A percentile compares a stretch with the other conserved stretches of the same genome.
Conservation (phyloP, 2,329 filamentous ascomycete species). For the Teratosphaeria viscida region DNA sequence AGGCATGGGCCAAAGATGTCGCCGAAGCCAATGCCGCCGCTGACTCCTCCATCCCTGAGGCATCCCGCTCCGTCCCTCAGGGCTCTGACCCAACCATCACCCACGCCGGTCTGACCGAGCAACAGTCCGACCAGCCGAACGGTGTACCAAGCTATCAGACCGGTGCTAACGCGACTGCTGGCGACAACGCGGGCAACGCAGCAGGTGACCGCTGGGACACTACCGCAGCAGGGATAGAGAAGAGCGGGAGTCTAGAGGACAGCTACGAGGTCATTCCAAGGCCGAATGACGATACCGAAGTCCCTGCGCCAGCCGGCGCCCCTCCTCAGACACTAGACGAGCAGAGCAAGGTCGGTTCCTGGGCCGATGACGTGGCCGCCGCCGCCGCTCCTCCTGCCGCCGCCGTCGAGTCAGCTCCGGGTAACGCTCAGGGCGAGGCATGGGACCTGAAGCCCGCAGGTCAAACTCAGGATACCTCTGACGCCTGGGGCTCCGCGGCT, state of each 20-base stretch:
- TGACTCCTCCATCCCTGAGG: constrained; percentile 2
- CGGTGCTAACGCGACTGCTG: constrained; percentile 21
- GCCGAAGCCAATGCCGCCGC: constrained; percentile 32
- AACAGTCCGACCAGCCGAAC: constrained; percentile 38
- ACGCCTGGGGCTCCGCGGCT: neutral
- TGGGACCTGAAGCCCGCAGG: constrained; percentile 23
- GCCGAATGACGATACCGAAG: constrained; percentile 64
- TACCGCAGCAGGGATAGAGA: constrained; percentile 35
- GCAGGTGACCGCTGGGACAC: constrained; percentile 60
- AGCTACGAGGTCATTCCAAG: constrained; percentile 68
- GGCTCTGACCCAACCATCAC: constrained; percentile 56
- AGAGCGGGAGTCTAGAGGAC: constrained; percentile 46
- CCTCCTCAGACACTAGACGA: constrained; percentile 36
- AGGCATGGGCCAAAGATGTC: constrained; percentile 40
- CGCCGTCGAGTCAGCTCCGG: constrained; percentile 10
- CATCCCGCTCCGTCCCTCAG: constrained; percentile 7
- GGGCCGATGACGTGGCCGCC: constrained; percentile 58
- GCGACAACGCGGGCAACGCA: constrained; percentile 33
- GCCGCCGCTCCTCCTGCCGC: constrained; percentile 7
- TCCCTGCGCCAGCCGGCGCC: constrained; percentile 42
- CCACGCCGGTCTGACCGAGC: constrained; percentile 58
- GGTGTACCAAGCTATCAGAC: constrained; percentile 11
- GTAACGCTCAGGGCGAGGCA: constrained; percentile 22
- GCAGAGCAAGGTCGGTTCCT: constrained; percentile 51
- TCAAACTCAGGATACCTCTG: constrained; percentile 31